These are phyloP conservation scores for Atalantia buxifolia DNA, from an alignment of 345 rosid genomes.

Conservation along the genomic window DNA sequence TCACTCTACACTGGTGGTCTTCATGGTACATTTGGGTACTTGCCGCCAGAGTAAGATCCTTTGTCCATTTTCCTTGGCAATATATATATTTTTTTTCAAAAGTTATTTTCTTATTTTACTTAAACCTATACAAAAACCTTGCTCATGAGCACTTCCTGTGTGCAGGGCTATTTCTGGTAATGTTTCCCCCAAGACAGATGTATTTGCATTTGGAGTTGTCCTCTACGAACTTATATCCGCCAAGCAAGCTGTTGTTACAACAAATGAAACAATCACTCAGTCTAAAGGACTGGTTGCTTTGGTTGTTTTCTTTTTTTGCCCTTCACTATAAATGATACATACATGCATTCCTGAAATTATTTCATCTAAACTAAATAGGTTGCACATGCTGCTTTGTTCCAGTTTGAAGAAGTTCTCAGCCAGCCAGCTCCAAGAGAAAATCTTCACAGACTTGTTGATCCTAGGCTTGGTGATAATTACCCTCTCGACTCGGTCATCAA, in stretches of 20 bases:
- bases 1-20: conserved; percentile 61
- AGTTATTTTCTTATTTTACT: not conserved
- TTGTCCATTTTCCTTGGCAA: not conserved
- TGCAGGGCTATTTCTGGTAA: conserved; percentile 77
- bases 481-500: conserved; percentile 64
- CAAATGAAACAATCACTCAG: conserved; percentile 39
- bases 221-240: conserved; percentile 91
- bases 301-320: conserved; percentile 26
- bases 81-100: not conserved
- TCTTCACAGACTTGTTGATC: conserved; percentile 58
- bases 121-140: no score
- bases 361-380: not conserved
- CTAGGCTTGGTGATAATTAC: conserved; percentile 65
- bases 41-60: conserved; percentile 90
- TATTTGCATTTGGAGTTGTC: conserved; percentile 93
- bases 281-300: conserved; percentile 79
- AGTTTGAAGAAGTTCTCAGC: conserved; percentile 72
- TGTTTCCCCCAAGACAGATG: conserved; percentile 87
- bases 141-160: not conserved
- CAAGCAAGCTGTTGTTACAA: conserved; percentile 74
- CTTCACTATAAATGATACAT: not conserved
- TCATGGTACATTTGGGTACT: conserved; percentile 91
- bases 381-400: conserved; percentile 4
- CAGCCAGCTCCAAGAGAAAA: conserved; percentile 56
- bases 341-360: not conserved